Evolutionary conservation across 23 red algal species (phyloP), one percentile per base, ranked within the genome.

Genomic region (Chondrus crispus): DNA sequence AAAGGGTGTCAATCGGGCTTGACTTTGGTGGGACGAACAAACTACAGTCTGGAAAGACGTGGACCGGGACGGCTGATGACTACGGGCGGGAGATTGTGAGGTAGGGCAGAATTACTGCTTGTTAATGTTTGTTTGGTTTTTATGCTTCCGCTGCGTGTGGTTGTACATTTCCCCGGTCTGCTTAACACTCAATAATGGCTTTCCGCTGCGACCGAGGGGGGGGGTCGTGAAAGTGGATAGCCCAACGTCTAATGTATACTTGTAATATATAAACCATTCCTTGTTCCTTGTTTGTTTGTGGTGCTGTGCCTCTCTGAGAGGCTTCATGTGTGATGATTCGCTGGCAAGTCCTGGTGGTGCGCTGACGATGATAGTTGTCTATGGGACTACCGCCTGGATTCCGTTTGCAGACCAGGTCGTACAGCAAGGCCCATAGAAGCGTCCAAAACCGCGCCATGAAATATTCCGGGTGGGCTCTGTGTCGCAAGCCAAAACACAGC

Each of bases 11-110:
- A 45, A 98, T 98, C 58, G 95, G 95, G 43, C 74, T 98, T 12
- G 90, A 98, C 42, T 98, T 93, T 62, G 53, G 68, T n/a, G 87
- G 92, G 29, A 63, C 60, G 35, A 92, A 91, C 30, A 53, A 62
- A 47, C 68, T 50, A 52, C 60, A 64, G 42, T 32, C 45, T 18
- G 70, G 84, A 26, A 89, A 87, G 11, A 98, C 95, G 24, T 98
- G 90, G 90, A 98, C 95, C 1, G 95, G 95, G 40, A 94, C 91
- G 11, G 47, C 62, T 8, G 85, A 98, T 57, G 95, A 98, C 80
- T 93, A 78, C 69, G 95, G 95, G 2, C 68, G 95, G 40, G 47
- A 52, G 45, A 81, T 92, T 4, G 39, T 57, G 3, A n/a, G 28
- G 73, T 28, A 8, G 1, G 32, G n/a, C n/a, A 84, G 80, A 57